Base-by-base conservation (phyloP, 208 protist genomes). In the Acanthamoeba pearcei region DNA sequence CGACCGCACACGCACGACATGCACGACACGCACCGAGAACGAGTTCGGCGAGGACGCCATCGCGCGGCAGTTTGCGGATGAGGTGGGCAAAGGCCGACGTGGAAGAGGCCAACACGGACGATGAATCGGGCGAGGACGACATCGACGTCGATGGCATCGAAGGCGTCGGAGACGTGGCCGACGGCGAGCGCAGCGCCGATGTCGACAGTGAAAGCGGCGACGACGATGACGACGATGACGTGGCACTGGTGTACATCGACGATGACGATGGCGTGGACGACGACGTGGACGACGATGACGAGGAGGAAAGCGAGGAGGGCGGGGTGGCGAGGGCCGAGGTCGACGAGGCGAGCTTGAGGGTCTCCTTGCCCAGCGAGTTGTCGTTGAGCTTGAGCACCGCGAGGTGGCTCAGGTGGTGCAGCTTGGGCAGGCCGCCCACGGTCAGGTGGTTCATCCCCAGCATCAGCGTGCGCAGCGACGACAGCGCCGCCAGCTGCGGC, bases 371-470 rank as follows among this genome's bases (percentile, higher is more conserved):
- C 1, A 91, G 60, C 13, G 83, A 62, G 83, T 91, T 91, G 53
- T 91, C 83, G 60, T 91, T 91, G 19, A 91, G 51, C 19, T 46
- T 62, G n/a, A 91, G 83, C 22, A n/a, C 29, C 32, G 83, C 66
- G 22, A 91, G 83, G 13, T 24, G 27, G 29, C 22, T 91, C 51
- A 91, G 55, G 35, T 91, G 83, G 60, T 91, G 83, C 51, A 91
- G 83, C 83, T 91, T 91, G 46, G 83, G 83, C 83, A 91, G 35
- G 29, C 57, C 51, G 24, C 60, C 60, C 32, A 70, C 83, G 22
- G 51, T 91, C 29, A 91, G 42, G 38, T 91, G 83, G 60, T 91
- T 91, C 83, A 91, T 91, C 10, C 83, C 83, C 51, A 91, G 60
- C 51, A 68, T 38, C 60, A 91, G 83, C 51, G 83, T 91, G 27